Base-by-base conservation (phyloP, 2,329 filamentous ascomycete genomes). In the Diplodia mutila region DNA sequence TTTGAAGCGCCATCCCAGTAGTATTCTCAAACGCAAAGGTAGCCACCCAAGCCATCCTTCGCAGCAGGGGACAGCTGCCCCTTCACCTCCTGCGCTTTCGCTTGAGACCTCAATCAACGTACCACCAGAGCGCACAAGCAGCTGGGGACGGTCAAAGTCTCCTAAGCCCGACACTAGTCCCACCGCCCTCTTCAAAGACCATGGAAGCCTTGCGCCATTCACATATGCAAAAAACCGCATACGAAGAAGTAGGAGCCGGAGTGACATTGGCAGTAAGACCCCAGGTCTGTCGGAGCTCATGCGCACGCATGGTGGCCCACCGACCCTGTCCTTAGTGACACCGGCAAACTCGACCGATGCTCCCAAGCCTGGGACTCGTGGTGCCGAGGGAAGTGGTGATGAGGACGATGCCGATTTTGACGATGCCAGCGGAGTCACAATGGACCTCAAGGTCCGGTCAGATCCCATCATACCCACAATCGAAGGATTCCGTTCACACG, bases 401-500 rank as follows among this genome's bases (percentile, higher is more conserved):
- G 79, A 81, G 5, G 75, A 77, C 29, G 77, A 79, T 18, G 73
- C 73, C 8, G 75, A 75, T 61, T 74, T 78, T 12, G 82, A 84
- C n/a, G 59, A 63, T 14, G 29, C 37, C 9, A 29, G 27, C 34
- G 87, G 89, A 7, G 79, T 90, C 70, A 87, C 85, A 57, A 85
- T 87, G 75, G 87, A 90, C 57, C 83, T 89, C 5, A 83, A 83
- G 46, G 86, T 89, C 69, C 80, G 87, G 16, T 87, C 88, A 37
- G 87, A 92, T 71, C 84, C 86, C 11, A 90, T 94, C 69, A 85
- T 88, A 11, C 91, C 93, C 1, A 93, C 88, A 21, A 80, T 89
- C 27, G 86, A 89, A 69, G 93, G 93, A 0, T 97, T 97, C 79
- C 89, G 88, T 71, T 84, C 87, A 27, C 91, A 97, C 74, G 86